Base-by-base conservation (phyloP, 352 stramenopile genomes). In the Blastocystis sp. region DNA sequence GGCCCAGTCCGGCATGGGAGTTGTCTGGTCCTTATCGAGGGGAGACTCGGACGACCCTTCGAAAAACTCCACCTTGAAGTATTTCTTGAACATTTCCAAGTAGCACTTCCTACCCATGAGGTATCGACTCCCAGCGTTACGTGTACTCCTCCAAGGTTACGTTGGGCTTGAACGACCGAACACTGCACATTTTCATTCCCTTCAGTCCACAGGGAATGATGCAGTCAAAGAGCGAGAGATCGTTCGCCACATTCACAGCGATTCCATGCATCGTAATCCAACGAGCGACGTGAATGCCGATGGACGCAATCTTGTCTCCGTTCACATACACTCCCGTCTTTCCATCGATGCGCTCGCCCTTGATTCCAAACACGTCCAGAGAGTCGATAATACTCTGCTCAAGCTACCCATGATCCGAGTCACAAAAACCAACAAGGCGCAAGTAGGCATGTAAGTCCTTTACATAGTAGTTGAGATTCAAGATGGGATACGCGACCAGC, bases 261-360 rank as follows among this genome's bases (percentile, higher is more conserved):
- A 85, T 73, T 61, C 75, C 75, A 34, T 85, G 75, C 75, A 85
- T 85, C 14, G 75, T 85, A 18, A 85, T 85, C 75, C 75, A 85
- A 32, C 75, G 57, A 49, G 75, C 57, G 6, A 85, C 75, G 51
- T 85, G 63, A 36, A 85, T 85, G 9, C 75, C 75, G 48, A 85
- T 85, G 18, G 75, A 72, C 1, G 75, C 75, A 48, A 85, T 85
- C 27, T 85, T 85, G 48, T 85, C 63, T 38, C 75, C 75, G 29
- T 85, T 85, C 40, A 85, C 75, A 40, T 76, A 85, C n/a, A 85
- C 75, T 27, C 75, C 75, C 9, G 75, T 85, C 29, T 76, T 85
- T 0, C 75, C 75, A 44, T 72, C 49, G 40, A 76, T 76, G 11
- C 75, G 24, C 14, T 76, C 75, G 9, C 57, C 75, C 32, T 73